Conservation (phyloP, 768 basidiomycete genomes). For the Lactifluus echinatus region DNA sequence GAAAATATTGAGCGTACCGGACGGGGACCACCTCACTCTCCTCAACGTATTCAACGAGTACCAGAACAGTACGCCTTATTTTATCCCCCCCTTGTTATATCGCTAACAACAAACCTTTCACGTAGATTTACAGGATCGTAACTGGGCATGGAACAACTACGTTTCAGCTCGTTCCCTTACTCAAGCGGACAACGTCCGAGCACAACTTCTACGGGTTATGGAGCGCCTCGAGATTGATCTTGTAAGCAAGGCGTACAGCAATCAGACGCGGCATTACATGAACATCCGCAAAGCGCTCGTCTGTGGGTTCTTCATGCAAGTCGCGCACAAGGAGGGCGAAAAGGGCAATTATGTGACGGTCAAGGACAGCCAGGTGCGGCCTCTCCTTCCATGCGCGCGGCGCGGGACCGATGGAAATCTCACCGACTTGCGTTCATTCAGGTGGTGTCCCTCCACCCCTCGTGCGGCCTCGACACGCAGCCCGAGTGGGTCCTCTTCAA, state of each 20-base stretch:
- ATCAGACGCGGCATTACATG: constrained; percentile 39
- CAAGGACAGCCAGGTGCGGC: constrained; percentile 83
- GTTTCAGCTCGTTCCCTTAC: constrained; percentile 72
- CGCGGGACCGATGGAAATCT: too few species aligned
- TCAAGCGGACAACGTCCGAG: constrained; percentile 90
- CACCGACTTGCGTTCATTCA: constrained; percentile 18
- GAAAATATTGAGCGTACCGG: constrained; percentile 78
- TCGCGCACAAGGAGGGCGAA: constrained; percentile 90
- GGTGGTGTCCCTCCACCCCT: constrained; percentile 75
- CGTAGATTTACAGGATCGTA: constrained; percentile 45
- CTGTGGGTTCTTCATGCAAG: constrained; percentile 97
- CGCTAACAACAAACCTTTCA: neutral
- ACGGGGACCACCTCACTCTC: constrained; percentile 92
- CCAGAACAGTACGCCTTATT: constrained; percentile 50
- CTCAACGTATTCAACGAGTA: constrained; percentile 96
- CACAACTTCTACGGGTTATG: constrained; percentile 85
- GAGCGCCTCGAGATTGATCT: constrained; percentile 79
- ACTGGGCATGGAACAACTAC: constrained; percentile 90
- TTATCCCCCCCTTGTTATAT: neutral
- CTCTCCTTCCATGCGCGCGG: neutral
- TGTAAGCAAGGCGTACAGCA: constrained; percentile 56
- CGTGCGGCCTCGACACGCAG: constrained; percentile 76
- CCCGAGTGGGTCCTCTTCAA: constrained; percentile 93
- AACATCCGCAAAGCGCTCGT: constrained; percentile 79
- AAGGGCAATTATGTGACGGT: constrained; percentile 75